phyloP scores from a whole-genome alignment of 805 yeast genomes.

The Lachancea fermentati region DNA sequence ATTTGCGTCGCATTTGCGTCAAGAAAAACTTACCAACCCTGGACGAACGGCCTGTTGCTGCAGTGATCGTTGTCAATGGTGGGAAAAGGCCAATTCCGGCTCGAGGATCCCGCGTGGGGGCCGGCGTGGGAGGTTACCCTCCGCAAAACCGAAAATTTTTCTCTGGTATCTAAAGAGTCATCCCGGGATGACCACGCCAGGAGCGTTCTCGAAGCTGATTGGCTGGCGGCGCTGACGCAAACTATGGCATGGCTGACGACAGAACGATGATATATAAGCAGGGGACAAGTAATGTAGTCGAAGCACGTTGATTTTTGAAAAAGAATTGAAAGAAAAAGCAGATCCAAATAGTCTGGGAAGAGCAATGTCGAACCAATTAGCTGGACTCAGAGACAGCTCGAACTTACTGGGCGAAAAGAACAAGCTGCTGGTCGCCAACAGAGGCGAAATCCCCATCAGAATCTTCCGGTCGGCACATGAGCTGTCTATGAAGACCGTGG shows the following conservation, averaged over 20 bases:
- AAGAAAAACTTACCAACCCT: too few relatives aligned
- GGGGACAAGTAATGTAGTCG: not conserved
- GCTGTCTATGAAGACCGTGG: conserved; percentile 93
- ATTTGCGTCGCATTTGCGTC: too few relatives aligned
- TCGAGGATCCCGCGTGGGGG: too few relatives aligned
- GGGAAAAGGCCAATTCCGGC: too few relatives aligned
- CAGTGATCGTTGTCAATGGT: too few relatives aligned
- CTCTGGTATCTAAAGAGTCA: conserved; percentile 7
- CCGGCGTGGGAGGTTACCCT: too few relatives aligned
- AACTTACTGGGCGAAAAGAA: conserved; percentile 36
- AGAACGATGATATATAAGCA: not conserved
- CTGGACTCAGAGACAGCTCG: conserved; percentile 31
- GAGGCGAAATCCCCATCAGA: conserved; percentile 82
- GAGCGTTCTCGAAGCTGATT: conserved; percentile 5
- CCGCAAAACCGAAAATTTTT: too few relatives aligned
- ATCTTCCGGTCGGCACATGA: conserved; percentile 98
- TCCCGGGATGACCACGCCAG: conserved; percentile 10
- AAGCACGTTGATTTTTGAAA: not conserved
- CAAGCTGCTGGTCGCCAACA: conserved; percentile 73
- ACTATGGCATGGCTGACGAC: not conserved
- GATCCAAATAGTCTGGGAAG: not conserved
- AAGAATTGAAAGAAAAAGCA: not conserved
- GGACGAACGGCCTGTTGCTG: too few relatives aligned
- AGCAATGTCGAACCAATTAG: conserved; percentile 12
- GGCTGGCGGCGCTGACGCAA: conserved; percentile 1